Evolutionary conservation across 805 yeast genomes (phyloP).

Genomic region (Monosporozyma aquatica): DNA sequence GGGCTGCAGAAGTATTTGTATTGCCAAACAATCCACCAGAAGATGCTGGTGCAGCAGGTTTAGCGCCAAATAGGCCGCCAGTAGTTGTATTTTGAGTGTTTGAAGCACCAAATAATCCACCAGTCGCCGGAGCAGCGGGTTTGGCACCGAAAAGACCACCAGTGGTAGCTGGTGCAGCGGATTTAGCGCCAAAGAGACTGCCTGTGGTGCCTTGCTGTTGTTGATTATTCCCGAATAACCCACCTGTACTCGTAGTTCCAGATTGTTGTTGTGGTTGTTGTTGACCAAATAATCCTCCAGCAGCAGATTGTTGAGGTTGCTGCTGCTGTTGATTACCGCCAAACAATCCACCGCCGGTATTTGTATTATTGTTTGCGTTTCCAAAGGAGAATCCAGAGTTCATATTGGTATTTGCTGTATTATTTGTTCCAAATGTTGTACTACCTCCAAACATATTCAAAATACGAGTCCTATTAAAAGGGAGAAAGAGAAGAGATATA

Average conservation of each 20-base stretch:
- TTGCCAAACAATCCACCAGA: constrained; percentile 1
- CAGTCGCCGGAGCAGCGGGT: constrained; percentile 6
- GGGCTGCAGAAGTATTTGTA: background rate
- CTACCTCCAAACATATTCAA: constrained; percentile 2
- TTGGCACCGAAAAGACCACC: constrained; percentile 6
- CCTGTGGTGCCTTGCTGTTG: background rate
- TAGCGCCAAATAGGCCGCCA: constrained; percentile 22
- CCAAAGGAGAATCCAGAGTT: constrained; percentile 6
- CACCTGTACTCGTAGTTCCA: background rate
- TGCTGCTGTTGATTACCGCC: constrained; percentile 12
- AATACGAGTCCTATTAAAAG: too few species aligned
- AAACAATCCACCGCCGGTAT: constrained; percentile 21
- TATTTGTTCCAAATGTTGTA: background rate
- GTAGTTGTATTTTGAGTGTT: constrained; percentile 5
- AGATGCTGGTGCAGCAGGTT: constrained; percentile 7
- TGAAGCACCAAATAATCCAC: constrained; percentile 9
- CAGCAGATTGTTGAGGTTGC: constrained; percentile 6
- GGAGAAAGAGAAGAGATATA: too few species aligned
- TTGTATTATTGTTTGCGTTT: background rate
- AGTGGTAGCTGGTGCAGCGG: constrained; percentile 3
- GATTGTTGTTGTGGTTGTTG: constrained; percentile 1
- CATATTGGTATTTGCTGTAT: background rate
- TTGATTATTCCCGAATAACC: background rate
- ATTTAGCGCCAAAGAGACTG: constrained; percentile 12
- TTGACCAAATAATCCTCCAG: constrained; percentile 21